Evolutionary conservation across 805 yeast species (phyloP).

Genomic region (Allodekkera sacchari): DNA sequence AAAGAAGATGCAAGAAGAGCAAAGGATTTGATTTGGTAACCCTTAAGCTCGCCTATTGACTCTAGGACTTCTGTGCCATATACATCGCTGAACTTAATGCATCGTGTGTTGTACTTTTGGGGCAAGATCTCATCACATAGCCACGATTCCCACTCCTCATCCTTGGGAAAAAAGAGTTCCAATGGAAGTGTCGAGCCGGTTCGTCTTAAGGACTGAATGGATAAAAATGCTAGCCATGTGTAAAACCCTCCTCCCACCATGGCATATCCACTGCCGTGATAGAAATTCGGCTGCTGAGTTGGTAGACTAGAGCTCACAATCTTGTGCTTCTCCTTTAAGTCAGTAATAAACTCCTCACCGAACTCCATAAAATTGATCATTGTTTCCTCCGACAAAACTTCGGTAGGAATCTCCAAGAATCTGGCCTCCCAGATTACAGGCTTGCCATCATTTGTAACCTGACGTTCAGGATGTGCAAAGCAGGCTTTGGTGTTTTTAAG

Average conservation of each 20-base stretch:
- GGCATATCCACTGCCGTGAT: constrained; percentile 26
- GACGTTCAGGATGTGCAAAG: constrained; percentile 14
- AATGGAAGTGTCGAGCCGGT: constrained; percentile 34
- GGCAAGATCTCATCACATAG: constrained; percentile 32
- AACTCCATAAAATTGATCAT: constrained; percentile 15
- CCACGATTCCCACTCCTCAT: constrained; percentile 7
- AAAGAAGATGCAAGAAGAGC: constrained; percentile 39
- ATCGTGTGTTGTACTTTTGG: constrained; percentile 29
- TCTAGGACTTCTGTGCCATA: constrained; percentile 21
- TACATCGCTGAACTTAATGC: constrained; percentile 31
- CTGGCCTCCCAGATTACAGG: constrained; percentile 17
- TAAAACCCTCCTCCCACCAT: constrained; percentile 37
- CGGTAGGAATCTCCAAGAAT: constrained; percentile 11
- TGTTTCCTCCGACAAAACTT: constrained; percentile 5
- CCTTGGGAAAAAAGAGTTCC: constrained; percentile 13
- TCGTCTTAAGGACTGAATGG: constrained; percentile 33
- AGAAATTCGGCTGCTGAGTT: constrained; percentile 17
- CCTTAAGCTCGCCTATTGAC: constrained; percentile 17
- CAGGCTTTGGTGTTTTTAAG: constrained; percentile 6
- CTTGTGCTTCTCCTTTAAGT: constrained; percentile 39
- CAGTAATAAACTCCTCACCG: constrained; percentile 32
- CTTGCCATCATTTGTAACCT: constrained; percentile 11
- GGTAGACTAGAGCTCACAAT: constrained; percentile 40
- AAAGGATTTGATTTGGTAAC: constrained; percentile 33
- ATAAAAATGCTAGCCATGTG: constrained; percentile 32